Conservation (phyloP, 1,284 basidiomycete species). For the Schizophyllum amplum region DNA sequence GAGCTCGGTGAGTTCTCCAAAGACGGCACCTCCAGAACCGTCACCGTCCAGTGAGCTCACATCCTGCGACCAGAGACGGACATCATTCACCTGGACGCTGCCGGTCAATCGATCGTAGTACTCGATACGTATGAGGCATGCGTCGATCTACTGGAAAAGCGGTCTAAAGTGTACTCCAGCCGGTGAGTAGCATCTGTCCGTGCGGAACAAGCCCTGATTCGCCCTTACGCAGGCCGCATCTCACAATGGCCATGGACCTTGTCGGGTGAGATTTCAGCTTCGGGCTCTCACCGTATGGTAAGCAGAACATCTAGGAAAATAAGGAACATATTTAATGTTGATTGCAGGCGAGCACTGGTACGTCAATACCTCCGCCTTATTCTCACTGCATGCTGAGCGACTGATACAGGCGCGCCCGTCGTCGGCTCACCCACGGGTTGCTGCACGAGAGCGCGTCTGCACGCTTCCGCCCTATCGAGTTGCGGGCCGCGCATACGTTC, state of each 20-base stretch:
- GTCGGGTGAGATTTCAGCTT: slow-evolving; percentile 6
- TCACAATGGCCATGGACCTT: slow-evolving; percentile 5
- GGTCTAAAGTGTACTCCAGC: slow-evolving; percentile 4
- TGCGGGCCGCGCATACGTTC: neutral
- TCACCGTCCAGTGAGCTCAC: neutral
- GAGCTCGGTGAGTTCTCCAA: slow-evolving; percentile 7
- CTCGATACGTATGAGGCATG: slow-evolving; percentile 2
- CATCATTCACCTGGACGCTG: slow-evolving; percentile 8
- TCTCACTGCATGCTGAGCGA: neutral
- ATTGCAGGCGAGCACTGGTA: neutral
- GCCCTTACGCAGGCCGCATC: neutral
- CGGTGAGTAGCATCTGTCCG: neutral
- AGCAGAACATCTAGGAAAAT: neutral
- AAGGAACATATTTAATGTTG: neutral
- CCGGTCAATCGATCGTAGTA: slow-evolving; percentile 4
- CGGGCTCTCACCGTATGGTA: neutral
- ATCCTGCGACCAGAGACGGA: neutral
- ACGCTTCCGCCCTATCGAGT: neutral
- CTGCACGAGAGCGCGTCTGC: neutral
- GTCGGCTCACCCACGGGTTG: neutral
- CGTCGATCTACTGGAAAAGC: slow-evolving; percentile 5
- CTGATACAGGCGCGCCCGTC: neutral
- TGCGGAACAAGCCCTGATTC: neutral
- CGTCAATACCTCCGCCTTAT: neutral
- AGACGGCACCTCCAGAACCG: neutral